A percentile compares a stretch with the other conserved stretches of the same genome.
phyloP scores from a whole-genome alignment of 2,329 filamentous ascomycete genomes.

The Epichloe typhina region DNA sequence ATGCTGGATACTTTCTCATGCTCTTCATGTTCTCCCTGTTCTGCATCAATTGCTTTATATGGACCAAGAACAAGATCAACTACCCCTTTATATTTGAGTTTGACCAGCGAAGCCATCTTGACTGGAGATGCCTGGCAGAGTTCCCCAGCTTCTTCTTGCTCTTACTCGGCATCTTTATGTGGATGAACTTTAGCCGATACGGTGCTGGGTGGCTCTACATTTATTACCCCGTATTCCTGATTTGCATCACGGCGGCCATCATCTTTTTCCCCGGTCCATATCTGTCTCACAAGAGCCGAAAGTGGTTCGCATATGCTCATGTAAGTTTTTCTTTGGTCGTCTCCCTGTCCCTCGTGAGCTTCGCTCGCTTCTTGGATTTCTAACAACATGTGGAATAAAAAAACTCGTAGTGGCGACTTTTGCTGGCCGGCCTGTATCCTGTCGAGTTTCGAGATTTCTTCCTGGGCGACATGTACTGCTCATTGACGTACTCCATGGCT shows the following conservation, averaged over 20 bases:
- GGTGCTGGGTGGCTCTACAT: conserved; percentile 57
- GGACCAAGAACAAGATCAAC: conserved; percentile 78
- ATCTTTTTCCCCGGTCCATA: conserved; percentile 65
- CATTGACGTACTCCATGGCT: conserved; percentile 76
- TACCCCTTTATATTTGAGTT: conserved; percentile 97
- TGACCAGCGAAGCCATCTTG: conserved; percentile 69
- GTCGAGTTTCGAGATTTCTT: conserved; percentile 98
- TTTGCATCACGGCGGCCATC: conserved; percentile 52
- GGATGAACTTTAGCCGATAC: conserved; percentile 72
- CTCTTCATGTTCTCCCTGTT: conserved; percentile 74
- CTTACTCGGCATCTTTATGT: conserved; percentile 66
- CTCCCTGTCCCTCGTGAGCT: not conserved
- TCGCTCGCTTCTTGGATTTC: not conserved
- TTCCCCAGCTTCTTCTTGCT: conserved; percentile 77
- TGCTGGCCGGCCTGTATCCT: conserved; percentile 75
- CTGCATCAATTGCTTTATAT: conserved; percentile 70
- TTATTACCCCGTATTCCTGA: conserved; percentile 75
- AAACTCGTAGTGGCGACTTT: conserved; percentile 56
- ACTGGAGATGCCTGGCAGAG: conserved; percentile 81
- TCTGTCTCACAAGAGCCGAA: conserved; percentile 62
- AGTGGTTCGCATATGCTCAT: conserved; percentile 83
- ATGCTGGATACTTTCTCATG: conserved; percentile 82
- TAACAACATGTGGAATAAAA: not conserved
- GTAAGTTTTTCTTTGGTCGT: conserved; percentile 34
- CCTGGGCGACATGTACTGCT: conserved; percentile 94